Evolutionary conservation across 495 filamentous ascomycete genomes (phyloP).

Genomic region (Penicillium crystallinum): DNA sequence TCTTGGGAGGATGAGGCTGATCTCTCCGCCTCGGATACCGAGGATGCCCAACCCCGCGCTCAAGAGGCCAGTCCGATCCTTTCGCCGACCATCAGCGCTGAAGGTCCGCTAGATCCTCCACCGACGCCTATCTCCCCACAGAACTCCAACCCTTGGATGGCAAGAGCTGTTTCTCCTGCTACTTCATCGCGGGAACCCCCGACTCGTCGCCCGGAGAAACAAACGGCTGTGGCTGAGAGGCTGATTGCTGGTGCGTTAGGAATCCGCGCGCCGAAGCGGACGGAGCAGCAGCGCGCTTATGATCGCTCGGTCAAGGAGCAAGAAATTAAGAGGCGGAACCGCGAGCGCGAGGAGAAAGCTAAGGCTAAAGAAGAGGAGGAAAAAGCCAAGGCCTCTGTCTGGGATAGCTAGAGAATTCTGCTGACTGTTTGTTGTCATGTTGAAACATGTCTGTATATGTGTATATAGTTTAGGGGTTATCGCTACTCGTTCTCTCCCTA

Average conservation of each 20-base stretch:
- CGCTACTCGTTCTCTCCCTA: conserved; percentile 2
- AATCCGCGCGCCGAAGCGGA: conserved; percentile 70
- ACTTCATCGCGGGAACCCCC: conserved; percentile 16
- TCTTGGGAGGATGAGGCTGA: conserved; percentile 80
- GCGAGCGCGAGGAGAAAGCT: conserved; percentile 61
- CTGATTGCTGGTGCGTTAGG: conserved; percentile 89
- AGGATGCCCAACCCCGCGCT: conserved; percentile 20
- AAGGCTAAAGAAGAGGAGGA: conserved; percentile 63
- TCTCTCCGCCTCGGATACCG: conserved; percentile 32
- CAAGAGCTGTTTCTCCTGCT: conserved; percentile 11
- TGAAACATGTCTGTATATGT: conserved; percentile 4
- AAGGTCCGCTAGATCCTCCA: conserved; percentile 49
- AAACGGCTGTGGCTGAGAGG: conserved; percentile 81
- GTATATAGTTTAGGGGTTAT: conserved; percentile 3
- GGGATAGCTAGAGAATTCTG: conserved; percentile 60
- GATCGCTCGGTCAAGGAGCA: conserved; percentile 79
- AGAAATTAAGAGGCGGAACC: conserved; percentile 71
- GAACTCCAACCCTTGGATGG: conserved; percentile 27
- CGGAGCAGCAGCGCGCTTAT: conserved; percentile 84
- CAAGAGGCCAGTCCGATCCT: conserved; percentile 14
- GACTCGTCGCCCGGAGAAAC: conserved; percentile 71
- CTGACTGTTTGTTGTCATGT: neutral
- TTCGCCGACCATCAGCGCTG: conserved; percentile 32
- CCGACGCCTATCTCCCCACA: conserved; percentile 57
- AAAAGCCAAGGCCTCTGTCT: conserved; percentile 66